Percentiles rank a stretch among this genome's conserved stretches.
Evolutionary conservation across 78 protist species (phyloP).

Genomic region (Anaeramoeba flamelloides): DNA sequence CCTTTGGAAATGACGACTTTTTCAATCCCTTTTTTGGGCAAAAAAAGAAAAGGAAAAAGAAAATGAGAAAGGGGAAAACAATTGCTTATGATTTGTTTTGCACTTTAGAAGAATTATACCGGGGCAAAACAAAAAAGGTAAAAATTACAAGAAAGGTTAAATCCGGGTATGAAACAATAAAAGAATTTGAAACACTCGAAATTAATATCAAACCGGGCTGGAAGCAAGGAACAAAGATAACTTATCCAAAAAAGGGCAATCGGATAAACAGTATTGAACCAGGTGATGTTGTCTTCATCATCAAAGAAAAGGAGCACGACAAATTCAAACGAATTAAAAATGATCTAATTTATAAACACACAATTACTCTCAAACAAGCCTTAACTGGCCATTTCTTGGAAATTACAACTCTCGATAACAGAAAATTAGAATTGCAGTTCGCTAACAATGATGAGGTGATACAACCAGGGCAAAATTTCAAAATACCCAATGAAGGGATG

Average conservation of each 20-base stretch:
- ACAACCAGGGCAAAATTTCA: neutral
- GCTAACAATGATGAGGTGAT: neutral
- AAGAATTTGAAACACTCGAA: slow-evolving; percentile 11
- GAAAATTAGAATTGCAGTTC: neutral
- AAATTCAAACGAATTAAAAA: slow-evolving; percentile 35
- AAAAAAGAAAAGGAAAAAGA: too few species aligned
- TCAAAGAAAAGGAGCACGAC: slow-evolving; percentile 38
- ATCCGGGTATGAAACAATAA: neutral
- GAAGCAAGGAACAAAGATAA: slow-evolving; percentile 51
- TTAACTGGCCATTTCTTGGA: slow-evolving; percentile 7
- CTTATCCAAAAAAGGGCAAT: slow-evolving; percentile 42
- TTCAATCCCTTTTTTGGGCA: too few species aligned
- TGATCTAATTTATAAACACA: slow-evolving; percentile 9
- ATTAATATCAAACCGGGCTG: slow-evolving; percentile 41
- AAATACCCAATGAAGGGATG: neutral
- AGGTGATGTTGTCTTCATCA: slow-evolving; percentile 45
- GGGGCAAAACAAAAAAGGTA: neutral
- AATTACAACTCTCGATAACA: neutral
- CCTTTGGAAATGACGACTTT: too few species aligned
- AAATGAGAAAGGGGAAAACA: too few species aligned
- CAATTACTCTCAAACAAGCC: slow-evolving; percentile 19
- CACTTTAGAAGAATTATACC: neutral
- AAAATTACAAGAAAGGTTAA: neutral
- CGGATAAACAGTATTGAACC: slow-evolving; percentile 5
- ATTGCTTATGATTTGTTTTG: too few species aligned